These are phyloP conservation scores for Puccinia hordei DNA, from an alignment of 1,284 basidiomycete species.

Conservation along the genomic window DNA sequence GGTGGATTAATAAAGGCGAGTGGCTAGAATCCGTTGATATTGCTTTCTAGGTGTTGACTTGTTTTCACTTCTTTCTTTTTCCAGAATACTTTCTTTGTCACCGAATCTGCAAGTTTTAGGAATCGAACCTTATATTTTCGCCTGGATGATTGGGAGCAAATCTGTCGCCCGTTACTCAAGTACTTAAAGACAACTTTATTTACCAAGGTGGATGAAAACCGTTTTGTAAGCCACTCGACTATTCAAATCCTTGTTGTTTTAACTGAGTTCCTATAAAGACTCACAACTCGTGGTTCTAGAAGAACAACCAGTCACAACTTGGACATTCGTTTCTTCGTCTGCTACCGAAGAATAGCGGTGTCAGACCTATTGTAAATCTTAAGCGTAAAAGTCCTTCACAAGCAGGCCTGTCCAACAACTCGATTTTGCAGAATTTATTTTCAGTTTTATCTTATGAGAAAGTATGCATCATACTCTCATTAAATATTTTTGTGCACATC, in stretches of 20 bases:
- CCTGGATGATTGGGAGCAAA: constrained; percentile 85
- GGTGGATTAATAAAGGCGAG: constrained; percentile 75
- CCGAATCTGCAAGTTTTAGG: constrained; percentile 84
- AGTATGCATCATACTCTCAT: constrained; percentile 61
- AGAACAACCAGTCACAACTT: constrained; percentile 61
- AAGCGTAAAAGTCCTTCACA: constrained; percentile 65
- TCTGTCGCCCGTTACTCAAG: constrained; percentile 78
- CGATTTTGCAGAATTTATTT: constrained; percentile 78
- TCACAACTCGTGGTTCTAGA: constrained; percentile 53
- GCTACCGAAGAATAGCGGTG: constrained; percentile 89
- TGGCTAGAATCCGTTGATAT: not conserved
- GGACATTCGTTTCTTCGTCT: constrained; percentile 84
- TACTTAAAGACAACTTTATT: constrained; percentile 70
- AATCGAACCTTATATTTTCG: constrained; percentile 88
- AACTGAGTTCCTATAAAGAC: not conserved
- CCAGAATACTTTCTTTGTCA: constrained; percentile 89
- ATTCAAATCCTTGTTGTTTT: constrained; percentile 57
- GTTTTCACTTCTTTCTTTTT: not conserved
- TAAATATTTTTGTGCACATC: not conserved
- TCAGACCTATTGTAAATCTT: constrained; percentile 91
- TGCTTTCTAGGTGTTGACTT: not conserved
- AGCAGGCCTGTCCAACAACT: constrained; percentile 73
- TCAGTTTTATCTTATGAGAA: constrained; percentile 83
- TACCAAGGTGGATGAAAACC: constrained; percentile 65
- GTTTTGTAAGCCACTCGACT: constrained; percentile 55